These are phyloP conservation scores for Coleophoma eucalyptorum DNA, from an alignment of 2,329 filamentous ascomycete species.

Conservation along the genomic window DNA sequence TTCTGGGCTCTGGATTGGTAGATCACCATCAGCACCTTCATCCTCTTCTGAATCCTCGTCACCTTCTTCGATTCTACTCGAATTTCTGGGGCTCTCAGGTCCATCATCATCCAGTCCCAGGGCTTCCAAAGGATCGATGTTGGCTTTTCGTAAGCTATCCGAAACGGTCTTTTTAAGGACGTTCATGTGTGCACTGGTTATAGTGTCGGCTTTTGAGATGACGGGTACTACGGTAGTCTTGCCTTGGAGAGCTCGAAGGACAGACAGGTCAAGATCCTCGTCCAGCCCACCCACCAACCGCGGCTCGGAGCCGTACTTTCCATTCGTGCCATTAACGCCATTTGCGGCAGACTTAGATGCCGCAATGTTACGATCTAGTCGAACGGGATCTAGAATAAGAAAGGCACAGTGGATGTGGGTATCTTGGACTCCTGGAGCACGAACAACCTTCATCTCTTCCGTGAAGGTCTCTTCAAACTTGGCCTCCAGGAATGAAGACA, in stretches of 20 bases:
- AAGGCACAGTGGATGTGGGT: slow-evolving; percentile 98
- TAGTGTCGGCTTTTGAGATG: slow-evolving; percentile 93
- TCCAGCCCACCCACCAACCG: slow-evolving; percentile 68
- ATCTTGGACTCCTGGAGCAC: slow-evolving; percentile 88
- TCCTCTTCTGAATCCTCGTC: slow-evolving; percentile 39
- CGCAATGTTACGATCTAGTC: slow-evolving; percentile 79
- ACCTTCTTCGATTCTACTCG: slow-evolving; percentile 48
- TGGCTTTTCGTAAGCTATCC: slow-evolving; percentile 79
- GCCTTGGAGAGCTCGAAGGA: slow-evolving; percentile 80
- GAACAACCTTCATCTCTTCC: slow-evolving; percentile 96
- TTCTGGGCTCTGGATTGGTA: slow-evolving; percentile 30
- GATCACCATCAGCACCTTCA: slow-evolving; percentile 26
- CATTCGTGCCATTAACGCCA: slow-evolving; percentile 45
- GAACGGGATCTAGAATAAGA: slow-evolving; percentile 81
- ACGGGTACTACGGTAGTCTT: slow-evolving; percentile 96
- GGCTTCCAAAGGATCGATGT: slow-evolving; percentile 83
- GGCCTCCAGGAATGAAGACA: slow-evolving; percentile 89
- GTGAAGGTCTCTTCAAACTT: slow-evolving; percentile 98
- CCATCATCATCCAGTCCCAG: slow-evolving; percentile 77
- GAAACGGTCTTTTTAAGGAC: slow-evolving; percentile 89
- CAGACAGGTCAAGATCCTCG: slow-evolving; percentile 85
- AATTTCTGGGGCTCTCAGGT: slow-evolving; percentile 44
- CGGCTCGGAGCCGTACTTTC: slow-evolving; percentile 37
- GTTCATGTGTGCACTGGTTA: slow-evolving; percentile 92
- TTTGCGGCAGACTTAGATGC: slow-evolving; percentile 52